Evolutionary conservation across 108 stramenopile species (phyloP), one percentile per base, ranked within the genome.

Genomic region (Pseudonitzschia pungens): DNA sequence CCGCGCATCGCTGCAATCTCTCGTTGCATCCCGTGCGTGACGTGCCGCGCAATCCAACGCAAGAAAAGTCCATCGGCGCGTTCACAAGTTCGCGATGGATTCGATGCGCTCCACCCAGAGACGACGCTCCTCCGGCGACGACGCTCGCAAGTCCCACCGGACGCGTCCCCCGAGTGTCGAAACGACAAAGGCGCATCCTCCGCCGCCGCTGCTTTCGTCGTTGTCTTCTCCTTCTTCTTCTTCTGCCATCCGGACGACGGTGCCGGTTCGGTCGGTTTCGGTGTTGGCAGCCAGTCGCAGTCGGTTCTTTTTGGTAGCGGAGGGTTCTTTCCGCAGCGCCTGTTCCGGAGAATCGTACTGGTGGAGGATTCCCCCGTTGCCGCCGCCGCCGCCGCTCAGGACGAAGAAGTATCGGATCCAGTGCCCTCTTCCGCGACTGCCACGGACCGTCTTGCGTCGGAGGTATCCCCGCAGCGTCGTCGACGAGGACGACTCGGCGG

Each of bases 251-350:
- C 15, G 7, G 24, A 31, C 57, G 29, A 4, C 12, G 44, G 28
- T 68, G 67, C 12, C 15, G 22, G 31, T 31, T 26, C 16, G 16
- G 16, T 68, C 31, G 7, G n/a, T 52, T 9, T 12, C n/a, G 60
- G 48, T 40, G 43, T 67, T 69, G 31, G 57, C 33, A n/a, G 75
- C 41, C 29, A 83, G 48, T 43, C 71, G 40, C 60, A 83, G 42
- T 58, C 79, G 64, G 53, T 83, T 76, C 68, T 83, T 83, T 43
- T 83, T 83, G 33, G 45, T 73, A 16, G 83, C 83, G n/a, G 72
- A 65, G 0, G 68, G 42, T 32, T 52, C 27, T 58, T 80, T 83
- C 29, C 75, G 71, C 5, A 63, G 15, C 1, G 71, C 71, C 53
- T 76, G 62, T 26, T 60, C 51, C 14, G 55, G 36, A 54, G 64